Evolutionary conservation across 441 rosid species (phyloP).

Genomic region (Populus hybrid): DNA sequence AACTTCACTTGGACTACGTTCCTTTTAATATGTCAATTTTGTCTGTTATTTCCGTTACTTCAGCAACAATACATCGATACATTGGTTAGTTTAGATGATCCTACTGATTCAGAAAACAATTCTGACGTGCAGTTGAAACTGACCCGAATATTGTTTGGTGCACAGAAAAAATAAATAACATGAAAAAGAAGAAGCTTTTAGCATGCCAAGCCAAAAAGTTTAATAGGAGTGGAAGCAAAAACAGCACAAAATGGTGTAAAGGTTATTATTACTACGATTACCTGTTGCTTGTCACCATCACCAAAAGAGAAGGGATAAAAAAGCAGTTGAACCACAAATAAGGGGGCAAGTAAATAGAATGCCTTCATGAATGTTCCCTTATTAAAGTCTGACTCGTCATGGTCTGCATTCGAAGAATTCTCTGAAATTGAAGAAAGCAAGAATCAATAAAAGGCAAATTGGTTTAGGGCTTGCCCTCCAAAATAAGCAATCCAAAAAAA

Average conservation of each 20-base stretch:
- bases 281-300: slow-evolving; percentile 58
- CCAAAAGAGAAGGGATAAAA: slow-evolving; percentile 46
- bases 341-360: slow-evolving; percentile 45
- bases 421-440: slow-evolving; percentile 43
- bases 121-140: background rate
- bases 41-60: background rate
- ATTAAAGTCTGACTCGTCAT: slow-evolving; percentile 40
- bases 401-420: slow-evolving; percentile 56
- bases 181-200: background rate
- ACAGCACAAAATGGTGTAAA: background rate
- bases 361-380: slow-evolving; percentile 43
- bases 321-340: slow-evolving; percentile 52
- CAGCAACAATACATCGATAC: no score
- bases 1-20: background rate
- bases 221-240: background rate
- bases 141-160: no score
- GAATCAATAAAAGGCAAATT: background rate
- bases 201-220: background rate
- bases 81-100: background rate
- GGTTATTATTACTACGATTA: slow-evolving; percentile 2
- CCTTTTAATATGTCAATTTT: background rate
- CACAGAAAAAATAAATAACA: background rate
- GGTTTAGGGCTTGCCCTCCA: background rate
- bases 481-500: slow-evolving; percentile 27
- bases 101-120: background rate